A percentile compares a stretch with the other conserved stretches of the same genome.
Conservation (phyloP, 2,329 filamentous ascomycete species). For the Cordyceps farinosa region DNA sequence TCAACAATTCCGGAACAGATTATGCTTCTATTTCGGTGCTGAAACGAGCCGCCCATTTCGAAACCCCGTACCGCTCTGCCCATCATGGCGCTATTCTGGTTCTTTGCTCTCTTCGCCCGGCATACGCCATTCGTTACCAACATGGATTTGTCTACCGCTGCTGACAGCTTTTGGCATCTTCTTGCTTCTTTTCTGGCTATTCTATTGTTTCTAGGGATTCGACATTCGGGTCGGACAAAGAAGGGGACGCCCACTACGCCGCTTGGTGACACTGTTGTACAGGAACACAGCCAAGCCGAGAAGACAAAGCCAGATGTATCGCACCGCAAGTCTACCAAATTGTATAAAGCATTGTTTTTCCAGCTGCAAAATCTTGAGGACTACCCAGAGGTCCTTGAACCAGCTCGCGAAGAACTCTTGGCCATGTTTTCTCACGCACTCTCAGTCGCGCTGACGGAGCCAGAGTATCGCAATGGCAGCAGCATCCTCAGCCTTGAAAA, state of each 20-base stretch:
- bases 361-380: conserved; percentile 23
- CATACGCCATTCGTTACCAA: neutral
- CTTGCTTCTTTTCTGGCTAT: neutral
- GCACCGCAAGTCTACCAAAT: neutral
- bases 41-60: neutral
- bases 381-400: conserved; percentile 17
- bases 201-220: neutral
- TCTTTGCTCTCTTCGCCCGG: neutral
- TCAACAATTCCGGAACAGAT: neutral
- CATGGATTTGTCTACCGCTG: neutral
- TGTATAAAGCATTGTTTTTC: conserved; percentile 15
- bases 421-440: conserved; percentile 19
- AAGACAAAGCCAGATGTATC: neutral
- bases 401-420: conserved; percentile 18
- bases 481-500: neutral
- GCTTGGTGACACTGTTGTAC: neutral
- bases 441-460: conserved; percentile 3
- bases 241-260: neutral
- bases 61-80: neutral
- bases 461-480: neutral
- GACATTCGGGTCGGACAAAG: neutral
- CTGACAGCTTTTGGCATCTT: neutral
- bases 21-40: neutral
- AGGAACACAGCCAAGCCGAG: neutral
- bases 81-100: neutral